These are phyloP conservation scores for Chaetomium tenue DNA, from an alignment of 495 filamentous ascomycete genomes.

Conservation along the genomic window DNA sequence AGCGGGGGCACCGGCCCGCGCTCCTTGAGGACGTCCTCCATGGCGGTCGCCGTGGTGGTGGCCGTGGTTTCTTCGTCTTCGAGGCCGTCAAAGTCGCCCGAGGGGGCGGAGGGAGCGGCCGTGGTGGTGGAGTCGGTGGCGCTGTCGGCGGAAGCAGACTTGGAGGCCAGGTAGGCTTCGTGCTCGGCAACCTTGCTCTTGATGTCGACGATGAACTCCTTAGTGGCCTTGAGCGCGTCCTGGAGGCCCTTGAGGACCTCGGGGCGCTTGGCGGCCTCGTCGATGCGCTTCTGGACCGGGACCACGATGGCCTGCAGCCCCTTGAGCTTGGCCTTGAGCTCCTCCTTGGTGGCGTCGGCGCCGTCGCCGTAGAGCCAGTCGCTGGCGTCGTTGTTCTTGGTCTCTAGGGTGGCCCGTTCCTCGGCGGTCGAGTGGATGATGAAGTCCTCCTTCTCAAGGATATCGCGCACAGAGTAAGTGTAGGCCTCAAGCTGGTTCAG, in stretches of 20 bases:
- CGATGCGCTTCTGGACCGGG: constrained; percentile 64
- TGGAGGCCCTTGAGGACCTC: constrained; percentile 62
- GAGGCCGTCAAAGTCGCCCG: constrained; percentile 60
- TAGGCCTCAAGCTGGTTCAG: constrained; percentile 92
- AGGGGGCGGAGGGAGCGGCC: constrained; percentile 38
- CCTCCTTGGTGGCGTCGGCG: constrained; percentile 65
- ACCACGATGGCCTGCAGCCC: constrained; percentile 67
- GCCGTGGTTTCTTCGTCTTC: constrained; percentile 52
- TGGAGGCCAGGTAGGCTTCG: constrained; percentile 49
- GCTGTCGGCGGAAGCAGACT: constrained; percentile 36
- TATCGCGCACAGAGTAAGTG: constrained; percentile 84
- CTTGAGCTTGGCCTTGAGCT: constrained; percentile 69
- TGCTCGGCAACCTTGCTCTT: constrained; percentile 48
- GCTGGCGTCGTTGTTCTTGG: constrained; percentile 62
- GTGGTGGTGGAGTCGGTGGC: constrained; percentile 33
- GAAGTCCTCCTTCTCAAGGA: constrained; percentile 73
- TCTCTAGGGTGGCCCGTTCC: constrained; percentile 60
- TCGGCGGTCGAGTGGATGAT: constrained; percentile 62
- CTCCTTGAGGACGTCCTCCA: constrained; percentile 42
- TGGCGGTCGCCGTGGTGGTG: constrained; percentile 41
- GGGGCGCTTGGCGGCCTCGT: constrained; percentile 65
- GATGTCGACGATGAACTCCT: constrained; percentile 51
- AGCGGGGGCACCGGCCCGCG: constrained; percentile 50
- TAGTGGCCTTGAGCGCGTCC: constrained; percentile 58
- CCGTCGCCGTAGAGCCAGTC: constrained; percentile 93